phyloP scores from a whole-genome alignment of 2,329 filamentous ascomycete species.

The Aspergillus fijiensis region DNA sequence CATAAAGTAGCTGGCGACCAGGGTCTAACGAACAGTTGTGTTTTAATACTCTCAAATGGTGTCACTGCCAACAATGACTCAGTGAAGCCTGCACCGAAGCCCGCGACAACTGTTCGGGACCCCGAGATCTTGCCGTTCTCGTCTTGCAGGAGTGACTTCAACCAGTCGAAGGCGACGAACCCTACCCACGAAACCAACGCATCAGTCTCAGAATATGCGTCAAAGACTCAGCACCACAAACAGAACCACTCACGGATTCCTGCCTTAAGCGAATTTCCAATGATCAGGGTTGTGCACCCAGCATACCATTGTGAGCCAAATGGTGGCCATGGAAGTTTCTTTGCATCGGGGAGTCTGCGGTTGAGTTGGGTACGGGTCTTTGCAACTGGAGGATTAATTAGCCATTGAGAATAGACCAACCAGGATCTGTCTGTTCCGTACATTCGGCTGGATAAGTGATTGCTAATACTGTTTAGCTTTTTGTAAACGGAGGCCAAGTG shows the following conservation, averaged over 20 bases:
- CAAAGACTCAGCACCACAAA: background rate
- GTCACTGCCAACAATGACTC: slow-evolving; percentile 93
- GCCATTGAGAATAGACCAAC: background rate
- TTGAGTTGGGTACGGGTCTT: slow-evolving; percentile 96
- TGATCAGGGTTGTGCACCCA: slow-evolving; percentile 93
- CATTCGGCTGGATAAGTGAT: slow-evolving; percentile 95
- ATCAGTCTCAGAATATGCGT: background rate
- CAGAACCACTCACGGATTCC: slow-evolving; percentile 70
- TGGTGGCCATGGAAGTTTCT: slow-evolving; percentile 92
- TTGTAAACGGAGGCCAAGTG: background rate
- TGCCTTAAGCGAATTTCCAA: slow-evolving; percentile 95
- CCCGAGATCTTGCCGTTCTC: slow-evolving; percentile 84
- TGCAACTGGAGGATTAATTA: slow-evolving; percentile 60
- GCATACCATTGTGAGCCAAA: slow-evolving; percentile 97
- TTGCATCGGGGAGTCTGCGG: slow-evolving; percentile 70
- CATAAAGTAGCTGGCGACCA: background rate
- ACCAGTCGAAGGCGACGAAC: slow-evolving; percentile 95
- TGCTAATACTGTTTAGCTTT: slow-evolving; percentile 49
- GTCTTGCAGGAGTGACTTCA: slow-evolving; percentile 80
- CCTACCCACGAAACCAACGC: slow-evolving; percentile 46
- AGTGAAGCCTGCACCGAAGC: slow-evolving; percentile 91
- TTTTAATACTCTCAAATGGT: slow-evolving; percentile 97
- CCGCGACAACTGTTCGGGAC: slow-evolving; percentile 85
- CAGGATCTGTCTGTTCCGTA: slow-evolving; percentile 44
- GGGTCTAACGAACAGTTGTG: slow-evolving; percentile 65